phyloP scores from a whole-genome alignment of 2,329 filamentous ascomycete species.

The Fusarium buxicola region DNA sequence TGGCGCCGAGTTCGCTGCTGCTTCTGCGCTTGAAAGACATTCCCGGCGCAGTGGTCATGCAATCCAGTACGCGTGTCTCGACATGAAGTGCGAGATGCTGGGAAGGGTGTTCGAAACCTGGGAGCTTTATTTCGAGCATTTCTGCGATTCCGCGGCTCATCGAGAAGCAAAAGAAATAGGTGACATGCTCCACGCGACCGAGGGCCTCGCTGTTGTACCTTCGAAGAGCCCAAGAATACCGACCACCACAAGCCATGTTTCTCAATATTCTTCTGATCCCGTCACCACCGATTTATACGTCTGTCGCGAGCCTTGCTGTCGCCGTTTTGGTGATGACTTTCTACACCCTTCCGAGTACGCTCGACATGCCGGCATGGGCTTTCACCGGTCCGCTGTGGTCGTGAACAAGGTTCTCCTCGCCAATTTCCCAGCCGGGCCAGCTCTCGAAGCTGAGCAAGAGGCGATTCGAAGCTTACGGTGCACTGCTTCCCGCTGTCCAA shows the following conservation, averaged over 20 bases:
- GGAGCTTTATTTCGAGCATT: slow-evolving; percentile 17
- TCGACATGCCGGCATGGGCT: slow-evolving; percentile 23
- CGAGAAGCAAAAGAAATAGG: neutral
- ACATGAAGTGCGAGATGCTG: slow-evolving; percentile 6
- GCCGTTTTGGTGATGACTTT: slow-evolving; percentile 29
- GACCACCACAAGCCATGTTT: slow-evolving; percentile 4
- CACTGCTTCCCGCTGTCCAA: slow-evolving; percentile 17
- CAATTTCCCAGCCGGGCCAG: neutral
- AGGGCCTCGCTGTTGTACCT: neutral
- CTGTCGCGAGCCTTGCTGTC: slow-evolving; percentile 37
- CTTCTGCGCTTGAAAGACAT: slow-evolving; percentile 38
- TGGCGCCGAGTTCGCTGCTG: slow-evolving; percentile 35
- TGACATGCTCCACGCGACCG: neutral
- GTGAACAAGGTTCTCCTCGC: slow-evolving; percentile 21
- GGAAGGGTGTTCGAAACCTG: slow-evolving; percentile 13
- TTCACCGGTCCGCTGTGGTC: slow-evolving; percentile 26
- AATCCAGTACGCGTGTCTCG: slow-evolving; percentile 19
- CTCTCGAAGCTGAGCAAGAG: slow-evolving; percentile 31
- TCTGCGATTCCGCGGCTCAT: slow-evolving; percentile 12
- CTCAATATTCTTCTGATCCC: neutral
- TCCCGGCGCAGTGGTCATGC: slow-evolving; percentile 19
- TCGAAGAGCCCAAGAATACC: neutral
- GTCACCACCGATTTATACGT: neutral
- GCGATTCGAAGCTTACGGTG: slow-evolving; percentile 34
- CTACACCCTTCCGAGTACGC: slow-evolving; percentile 27